Evolutionary conservation across 2,329 filamentous ascomycete genomes (phyloP), one percentile per base, ranked within the genome.

Genomic region (Nemania diffusa): DNA sequence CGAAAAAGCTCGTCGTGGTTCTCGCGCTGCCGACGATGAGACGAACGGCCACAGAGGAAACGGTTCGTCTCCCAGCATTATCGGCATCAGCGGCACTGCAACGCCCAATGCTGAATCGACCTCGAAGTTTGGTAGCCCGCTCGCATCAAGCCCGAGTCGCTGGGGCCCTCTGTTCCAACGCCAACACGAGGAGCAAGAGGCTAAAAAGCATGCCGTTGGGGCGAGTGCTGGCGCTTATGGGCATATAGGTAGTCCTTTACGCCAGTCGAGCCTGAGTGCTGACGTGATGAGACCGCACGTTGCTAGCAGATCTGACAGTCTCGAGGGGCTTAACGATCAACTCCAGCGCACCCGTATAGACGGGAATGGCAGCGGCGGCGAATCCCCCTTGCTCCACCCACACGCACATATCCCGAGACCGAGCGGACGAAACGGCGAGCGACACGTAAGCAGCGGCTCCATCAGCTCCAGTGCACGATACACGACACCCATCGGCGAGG

Each of bases 1-100:
- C 15, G 89, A 91, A 75, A 90, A 91, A 77, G 89, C 88, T 11
- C 83, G 89, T 11, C 81, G 89, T 56, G 88, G 88, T 13, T 91
- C 89, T 68, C 83, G 85, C 57, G 84, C 81, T 59, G 76, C 77
- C n/a, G 87, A 88, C n/a, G 84, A 85, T 42, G 85, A 88, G 29
- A 79, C 75, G 9, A 75, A 77, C 17, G 78, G 79, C 1, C 74
- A 75, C 61, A 73, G 74, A 51, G 72, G 73, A 7, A 77, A 83
- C 57, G 81, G 78, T 13, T 69, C 72, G 11, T 77, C 75, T 20
- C 76, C 79, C 44, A 78, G 78, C 56, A 77, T 80, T 40, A 55
- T 75, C 48, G 74, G 73, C 15, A 72, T 79, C 63, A 83, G 81
- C 65, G 79, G 81, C 50, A 78, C 79, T 24, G 76, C 73, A n/a